A percentile compares a stretch with the other conserved stretches of the same genome.
Evolutionary conservation across 1,284 basidiomycete genomes (phyloP).

Genomic region (Microbotryum intermedium): DNA sequence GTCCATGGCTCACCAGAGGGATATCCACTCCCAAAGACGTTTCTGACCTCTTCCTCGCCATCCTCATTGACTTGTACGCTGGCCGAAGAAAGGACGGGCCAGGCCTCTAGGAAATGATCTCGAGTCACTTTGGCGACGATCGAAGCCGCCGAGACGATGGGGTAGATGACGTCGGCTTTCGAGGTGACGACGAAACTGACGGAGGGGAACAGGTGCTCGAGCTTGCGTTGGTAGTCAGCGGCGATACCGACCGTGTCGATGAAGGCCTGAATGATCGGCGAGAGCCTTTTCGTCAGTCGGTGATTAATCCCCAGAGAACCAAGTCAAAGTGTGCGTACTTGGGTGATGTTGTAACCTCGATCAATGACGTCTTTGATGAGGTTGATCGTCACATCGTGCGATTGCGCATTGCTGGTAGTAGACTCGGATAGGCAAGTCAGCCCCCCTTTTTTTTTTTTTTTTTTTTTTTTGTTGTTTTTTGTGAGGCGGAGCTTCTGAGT

Average conservation of each 20-base stretch:
- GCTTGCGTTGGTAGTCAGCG: constrained; percentile 69
- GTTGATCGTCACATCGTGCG: constrained; percentile 79
- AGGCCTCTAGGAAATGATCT: constrained; percentile 79
- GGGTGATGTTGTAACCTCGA: constrained; percentile 70
- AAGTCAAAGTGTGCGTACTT: constrained; percentile 46
- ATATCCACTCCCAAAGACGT: constrained; percentile 57
- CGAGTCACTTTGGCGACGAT: constrained; percentile 95
- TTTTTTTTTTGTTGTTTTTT: not conserved
- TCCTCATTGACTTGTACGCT: constrained; percentile 9
- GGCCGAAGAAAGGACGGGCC: constrained; percentile 50
- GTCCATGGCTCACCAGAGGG: constrained; percentile 65
- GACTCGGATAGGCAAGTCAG: not conserved
- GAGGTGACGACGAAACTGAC: constrained; percentile 80
- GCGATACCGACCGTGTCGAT: constrained; percentile 92
- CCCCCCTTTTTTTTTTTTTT: too few species aligned
- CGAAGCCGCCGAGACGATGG: constrained; percentile 92
- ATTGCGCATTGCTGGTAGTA: constrained; percentile 75
- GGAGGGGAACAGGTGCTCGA: constrained; percentile 68
- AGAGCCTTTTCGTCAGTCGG: not conserved
- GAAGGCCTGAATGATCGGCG: constrained; percentile 58
- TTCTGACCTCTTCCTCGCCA: constrained; percentile 43
- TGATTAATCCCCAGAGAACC: not conserved
- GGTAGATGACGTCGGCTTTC: constrained; percentile 91
- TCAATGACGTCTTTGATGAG: constrained; percentile 75
- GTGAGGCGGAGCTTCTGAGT: not conserved